Percentiles rank a stretch among this genome's conserved stretches.
These are phyloP conservation scores for Elsinoe ampelina DNA, from an alignment of 2,329 filamentous ascomycete species.

Conservation along the genomic window DNA sequence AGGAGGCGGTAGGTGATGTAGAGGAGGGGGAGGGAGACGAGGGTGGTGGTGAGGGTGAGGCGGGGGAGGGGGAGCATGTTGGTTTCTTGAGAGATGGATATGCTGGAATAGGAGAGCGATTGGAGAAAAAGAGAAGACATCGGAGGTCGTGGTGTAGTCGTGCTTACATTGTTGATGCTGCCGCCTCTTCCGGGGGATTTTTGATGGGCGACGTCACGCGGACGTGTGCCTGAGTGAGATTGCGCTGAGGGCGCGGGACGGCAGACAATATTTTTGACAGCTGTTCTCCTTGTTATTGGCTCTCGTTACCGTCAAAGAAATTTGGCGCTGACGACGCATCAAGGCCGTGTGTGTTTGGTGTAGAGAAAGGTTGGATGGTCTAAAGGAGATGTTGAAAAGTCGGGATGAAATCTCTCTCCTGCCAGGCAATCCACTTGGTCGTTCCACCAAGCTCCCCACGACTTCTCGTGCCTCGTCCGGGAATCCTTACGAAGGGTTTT, in stretches of 20 bases:
- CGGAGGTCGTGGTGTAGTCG: neutral
- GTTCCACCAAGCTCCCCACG: too few species aligned
- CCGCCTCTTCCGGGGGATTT: neutral
- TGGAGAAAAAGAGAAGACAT: neutral
- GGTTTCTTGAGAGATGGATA: neutral
- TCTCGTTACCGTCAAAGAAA: too few species aligned
- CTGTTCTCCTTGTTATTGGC: too few species aligned
- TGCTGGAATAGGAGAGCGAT: neutral
- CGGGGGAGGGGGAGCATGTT: slow-evolving; percentile 17
- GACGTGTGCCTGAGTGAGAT: neutral
- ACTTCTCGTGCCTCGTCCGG: too few species aligned
- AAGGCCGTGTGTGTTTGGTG: too few species aligned
- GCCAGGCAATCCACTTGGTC: too few species aligned
- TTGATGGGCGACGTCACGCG: neutral
- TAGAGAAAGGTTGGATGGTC: too few species aligned
- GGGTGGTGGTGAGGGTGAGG: slow-evolving; percentile 18
- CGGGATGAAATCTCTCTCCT: too few species aligned
- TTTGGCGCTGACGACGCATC: too few species aligned
- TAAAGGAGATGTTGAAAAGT: too few species aligned
- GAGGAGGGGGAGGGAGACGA: slow-evolving; percentile 16
- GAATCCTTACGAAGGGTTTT: too few species aligned
- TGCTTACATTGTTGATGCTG: neutral
- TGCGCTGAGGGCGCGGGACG: neutral
- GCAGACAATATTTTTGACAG: too few species aligned
- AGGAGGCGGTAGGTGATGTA: slow-evolving; percentile 30